These are phyloP conservation scores for Quercus aquifolioides DNA, from an alignment of 306 rosid species.

Conservation along the genomic window DNA sequence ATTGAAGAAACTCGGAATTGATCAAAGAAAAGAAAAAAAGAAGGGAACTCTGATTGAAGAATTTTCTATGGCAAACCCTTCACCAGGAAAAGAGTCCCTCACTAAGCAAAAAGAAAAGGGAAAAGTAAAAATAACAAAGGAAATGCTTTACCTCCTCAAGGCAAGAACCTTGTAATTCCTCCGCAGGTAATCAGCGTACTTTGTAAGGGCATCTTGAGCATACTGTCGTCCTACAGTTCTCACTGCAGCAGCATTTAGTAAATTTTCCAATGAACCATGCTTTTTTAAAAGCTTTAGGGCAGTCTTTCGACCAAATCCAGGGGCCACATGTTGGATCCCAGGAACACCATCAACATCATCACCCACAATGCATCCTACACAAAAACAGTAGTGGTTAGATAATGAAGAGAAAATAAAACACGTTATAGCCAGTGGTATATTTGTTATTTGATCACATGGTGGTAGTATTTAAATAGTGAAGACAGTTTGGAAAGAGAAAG, in stretches of 20 bases:
- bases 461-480: not conserved
- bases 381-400: constrained; percentile 3
- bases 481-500: not conserved
- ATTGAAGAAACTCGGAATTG: not conserved
- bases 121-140: constrained; percentile 13
- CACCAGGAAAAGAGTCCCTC: not conserved
- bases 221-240: constrained; percentile 87
- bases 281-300: constrained; percentile 82
- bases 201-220: constrained; percentile 84
- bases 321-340: constrained; percentile 85
- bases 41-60: not conserved
- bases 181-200: constrained; percentile 67
- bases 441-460: not conserved
- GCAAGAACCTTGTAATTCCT: constrained; percentile 79
- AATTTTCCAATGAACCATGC: constrained; percentile 79
- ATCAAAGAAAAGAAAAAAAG: not conserved
- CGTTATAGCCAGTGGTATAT: not conserved
- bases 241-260: constrained; percentile 68
- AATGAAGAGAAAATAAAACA: constrained; percentile 10
- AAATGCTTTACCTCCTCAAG: constrained; percentile 55
- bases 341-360: constrained; percentile 94
- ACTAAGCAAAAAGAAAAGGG: constrained; percentile 1
- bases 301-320: constrained; percentile 90
- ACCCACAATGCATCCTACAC: constrained; percentile 77
- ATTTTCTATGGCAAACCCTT: constrained; percentile 11